These are phyloP conservation scores for Colletotrichum coccodes DNA, from an alignment of 2,329 filamentous ascomycete genomes.

Conservation along the genomic window DNA sequence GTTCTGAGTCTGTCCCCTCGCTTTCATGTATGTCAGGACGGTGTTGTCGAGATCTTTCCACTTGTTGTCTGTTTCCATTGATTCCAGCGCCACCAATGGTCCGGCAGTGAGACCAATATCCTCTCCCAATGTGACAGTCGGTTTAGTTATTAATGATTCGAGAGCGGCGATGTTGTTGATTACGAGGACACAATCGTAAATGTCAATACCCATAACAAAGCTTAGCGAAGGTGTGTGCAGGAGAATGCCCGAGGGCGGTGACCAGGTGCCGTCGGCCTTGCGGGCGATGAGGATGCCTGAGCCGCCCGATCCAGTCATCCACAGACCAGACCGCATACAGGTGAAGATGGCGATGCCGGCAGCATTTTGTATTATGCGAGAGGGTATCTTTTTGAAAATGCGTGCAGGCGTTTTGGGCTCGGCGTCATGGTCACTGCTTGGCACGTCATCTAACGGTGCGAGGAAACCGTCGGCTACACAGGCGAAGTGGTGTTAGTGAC, in stretches of 20 bases:
- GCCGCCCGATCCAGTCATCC: constrained; percentile 90
- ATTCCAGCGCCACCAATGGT: constrained; percentile 70
- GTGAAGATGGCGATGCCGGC: constrained; percentile 94
- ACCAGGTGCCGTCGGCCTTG: constrained; percentile 89
- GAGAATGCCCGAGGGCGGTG: constrained; percentile 89
- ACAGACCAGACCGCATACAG: constrained; percentile 92
- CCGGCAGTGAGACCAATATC: constrained; percentile 83
- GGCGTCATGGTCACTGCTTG: constrained; percentile 34
- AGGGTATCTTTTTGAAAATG: constrained; percentile 83
- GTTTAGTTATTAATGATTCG: constrained; percentile 79
- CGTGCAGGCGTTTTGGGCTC: constrained; percentile 61
- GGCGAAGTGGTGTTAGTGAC: constrained; percentile 29
- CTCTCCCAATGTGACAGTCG: constrained; percentile 82
- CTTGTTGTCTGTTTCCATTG: constrained; percentile 60
- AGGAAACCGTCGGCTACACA: constrained; percentile 65
- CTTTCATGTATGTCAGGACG: constrained; percentile 68
- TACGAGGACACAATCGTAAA: constrained; percentile 94
- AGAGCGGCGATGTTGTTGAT: constrained; percentile 89
- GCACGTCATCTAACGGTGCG: constrained; percentile 52
- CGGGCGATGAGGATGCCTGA: constrained; percentile 88
- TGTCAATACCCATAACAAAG: constrained; percentile 91
- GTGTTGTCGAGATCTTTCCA: constrained; percentile 65
- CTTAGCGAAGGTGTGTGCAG: constrained; percentile 89
- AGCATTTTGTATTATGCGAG: constrained; percentile 86
- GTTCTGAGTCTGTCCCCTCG: constrained; percentile 63